Evolutionary conservation across 2,329 filamentous ascomycete species (phyloP).

Genomic region (Ascochyta lentis): DNA sequence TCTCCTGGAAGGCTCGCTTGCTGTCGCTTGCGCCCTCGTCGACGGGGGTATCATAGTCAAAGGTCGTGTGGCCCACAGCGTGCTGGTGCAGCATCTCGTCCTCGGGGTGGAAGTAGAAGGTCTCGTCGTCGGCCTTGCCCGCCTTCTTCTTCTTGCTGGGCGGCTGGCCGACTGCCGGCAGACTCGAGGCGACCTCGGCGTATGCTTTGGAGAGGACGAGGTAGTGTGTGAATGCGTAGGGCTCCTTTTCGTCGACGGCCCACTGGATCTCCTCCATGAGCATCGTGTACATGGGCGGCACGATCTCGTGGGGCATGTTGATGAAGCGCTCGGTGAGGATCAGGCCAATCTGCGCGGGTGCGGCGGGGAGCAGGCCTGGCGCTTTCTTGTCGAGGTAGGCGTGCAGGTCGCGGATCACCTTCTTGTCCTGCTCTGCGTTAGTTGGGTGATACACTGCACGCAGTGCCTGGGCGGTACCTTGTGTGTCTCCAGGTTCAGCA

Average conservation of each 20-base stretch:
- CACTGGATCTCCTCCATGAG: slow-evolving; percentile 88
- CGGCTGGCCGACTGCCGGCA: slow-evolving; percentile 62
- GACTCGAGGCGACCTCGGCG: slow-evolving; percentile 79
- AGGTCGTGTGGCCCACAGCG: slow-evolving; percentile 72
- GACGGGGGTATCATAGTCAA: slow-evolving; percentile 77
- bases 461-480: slow-evolving; percentile 49
- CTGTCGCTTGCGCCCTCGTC: slow-evolving; percentile 85
- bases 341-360: slow-evolving; percentile 71
- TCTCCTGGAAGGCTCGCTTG: slow-evolving; percentile 92
- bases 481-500: slow-evolving; percentile 82
- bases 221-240: slow-evolving; percentile 93
- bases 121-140: slow-evolving; percentile 53
- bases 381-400: slow-evolving; percentile 68
- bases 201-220: slow-evolving; percentile 93
- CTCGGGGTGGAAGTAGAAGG: slow-evolving; percentile 94
- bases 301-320: slow-evolving; percentile 93
- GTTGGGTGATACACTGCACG: background rate
- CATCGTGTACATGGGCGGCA: slow-evolving; percentile 95
- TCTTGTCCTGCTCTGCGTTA: slow-evolving; percentile 62
- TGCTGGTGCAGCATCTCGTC: slow-evolving; percentile 87
- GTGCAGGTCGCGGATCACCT: slow-evolving; percentile 72
- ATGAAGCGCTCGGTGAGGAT: slow-evolving; percentile 92
- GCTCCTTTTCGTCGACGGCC: slow-evolving; percentile 87
- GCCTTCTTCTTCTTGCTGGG: slow-evolving; percentile 55
- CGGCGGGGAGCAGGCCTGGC: slow-evolving; percentile 45